Evolutionary conservation across 2,329 filamentous ascomycete species (phyloP).

Genomic region (Botrytis tulipae): DNA sequence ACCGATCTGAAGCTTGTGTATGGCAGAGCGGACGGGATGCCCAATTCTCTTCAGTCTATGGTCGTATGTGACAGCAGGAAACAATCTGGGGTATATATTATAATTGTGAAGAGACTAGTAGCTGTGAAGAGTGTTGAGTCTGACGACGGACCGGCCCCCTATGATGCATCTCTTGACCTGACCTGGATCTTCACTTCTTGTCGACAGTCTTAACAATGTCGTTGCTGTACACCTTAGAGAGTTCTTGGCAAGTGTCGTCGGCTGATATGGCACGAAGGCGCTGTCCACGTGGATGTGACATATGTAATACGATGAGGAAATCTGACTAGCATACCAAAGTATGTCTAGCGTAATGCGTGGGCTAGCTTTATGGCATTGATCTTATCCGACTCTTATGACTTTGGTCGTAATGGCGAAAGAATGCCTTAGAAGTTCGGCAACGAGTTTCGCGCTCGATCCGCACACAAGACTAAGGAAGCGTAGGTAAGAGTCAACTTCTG

Average conservation of each 20-base stretch:
- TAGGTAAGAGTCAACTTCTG: too few relatives aligned
- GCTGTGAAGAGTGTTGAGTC: background rate
- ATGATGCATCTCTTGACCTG: background rate
- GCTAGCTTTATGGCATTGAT: background rate
- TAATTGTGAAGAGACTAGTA: background rate
- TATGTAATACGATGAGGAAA: too few relatives aligned
- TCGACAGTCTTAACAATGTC: background rate
- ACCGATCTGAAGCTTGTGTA: background rate
- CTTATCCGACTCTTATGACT: too few relatives aligned
- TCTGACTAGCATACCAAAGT: background rate
- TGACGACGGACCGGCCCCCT: background rate
- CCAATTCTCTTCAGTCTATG: slow-evolving; percentile 10
- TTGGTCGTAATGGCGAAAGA: too few relatives aligned
- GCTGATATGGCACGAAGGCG: background rate
- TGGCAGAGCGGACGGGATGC: background rate
- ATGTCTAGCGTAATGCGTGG: background rate
- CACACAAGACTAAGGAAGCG: too few relatives aligned
- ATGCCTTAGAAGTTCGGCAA: background rate
- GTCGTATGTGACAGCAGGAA: rapidly evolving
- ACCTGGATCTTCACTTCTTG: background rate
- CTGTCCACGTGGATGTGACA: background rate
- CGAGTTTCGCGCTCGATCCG: background rate
- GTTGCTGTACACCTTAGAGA: too few relatives aligned
- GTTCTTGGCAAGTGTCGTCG: too few relatives aligned
- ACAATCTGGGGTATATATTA: rapidly evolving